Conservation (phyloP, 331 rosid genomes). For the Rhamnella rubrinervis region DNA sequence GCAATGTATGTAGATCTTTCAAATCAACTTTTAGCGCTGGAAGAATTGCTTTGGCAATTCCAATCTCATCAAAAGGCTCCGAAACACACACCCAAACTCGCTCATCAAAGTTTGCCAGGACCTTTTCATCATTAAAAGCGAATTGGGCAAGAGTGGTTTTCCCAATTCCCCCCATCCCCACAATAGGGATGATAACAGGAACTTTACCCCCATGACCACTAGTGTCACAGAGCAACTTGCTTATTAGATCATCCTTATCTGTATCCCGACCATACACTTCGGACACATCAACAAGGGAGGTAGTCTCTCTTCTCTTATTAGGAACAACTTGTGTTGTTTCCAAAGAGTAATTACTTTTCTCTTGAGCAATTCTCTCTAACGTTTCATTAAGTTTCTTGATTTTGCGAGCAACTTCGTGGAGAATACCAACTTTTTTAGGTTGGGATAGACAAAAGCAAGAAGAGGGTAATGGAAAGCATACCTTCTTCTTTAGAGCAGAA, state of each 20-base stretch:
- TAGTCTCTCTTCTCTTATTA: neutral
- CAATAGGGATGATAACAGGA: neutral
- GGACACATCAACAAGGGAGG: neutral
- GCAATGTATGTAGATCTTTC: neutral
- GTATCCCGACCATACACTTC: neutral
- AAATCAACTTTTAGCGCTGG: neutral
- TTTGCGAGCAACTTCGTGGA: too few species aligned
- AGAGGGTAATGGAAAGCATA: too few species aligned
- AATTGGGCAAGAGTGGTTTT: conserved; percentile 13
- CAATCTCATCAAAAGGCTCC: neutral
- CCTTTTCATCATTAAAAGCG: neutral
- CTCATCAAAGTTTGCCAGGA: neutral
- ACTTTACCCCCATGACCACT: neutral
- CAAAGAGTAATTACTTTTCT: too few species aligned
- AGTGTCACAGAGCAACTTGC: neutral
- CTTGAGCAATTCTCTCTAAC: too few species aligned
- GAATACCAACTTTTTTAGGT: too few species aligned
- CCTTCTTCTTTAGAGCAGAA: too few species aligned
- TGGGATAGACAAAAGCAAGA: too few species aligned
- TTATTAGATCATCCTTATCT: neutral
- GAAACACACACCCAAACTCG: conserved; percentile 9
- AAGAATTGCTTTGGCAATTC: neutral
- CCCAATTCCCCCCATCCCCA: conserved; percentile 1
- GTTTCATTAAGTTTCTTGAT: too few species aligned
- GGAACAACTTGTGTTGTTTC: too few species aligned